A percentile compares a stretch with the other conserved stretches of the same genome.
Evolutionary conservation across 139 green algal genomes (phyloP).

Genomic region (Choricystis sp.): DNA sequence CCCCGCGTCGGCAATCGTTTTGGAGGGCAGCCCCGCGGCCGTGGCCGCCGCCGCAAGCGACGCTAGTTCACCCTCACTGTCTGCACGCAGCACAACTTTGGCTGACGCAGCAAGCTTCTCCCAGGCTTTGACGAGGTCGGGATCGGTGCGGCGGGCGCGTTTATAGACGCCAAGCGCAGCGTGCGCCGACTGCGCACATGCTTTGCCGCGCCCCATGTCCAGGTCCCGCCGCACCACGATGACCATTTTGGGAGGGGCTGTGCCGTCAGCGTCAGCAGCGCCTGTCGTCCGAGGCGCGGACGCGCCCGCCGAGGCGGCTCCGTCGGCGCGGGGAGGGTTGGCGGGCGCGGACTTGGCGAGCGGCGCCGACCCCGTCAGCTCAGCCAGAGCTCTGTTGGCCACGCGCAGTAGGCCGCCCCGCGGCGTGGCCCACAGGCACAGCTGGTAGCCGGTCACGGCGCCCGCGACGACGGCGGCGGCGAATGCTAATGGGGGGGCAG

Average conservation of each 20-base stretch:
- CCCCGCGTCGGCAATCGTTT: not conserved
- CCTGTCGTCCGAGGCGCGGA: no score
- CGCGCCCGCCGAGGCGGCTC: no score
- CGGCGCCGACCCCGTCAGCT: no score
- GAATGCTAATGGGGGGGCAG: no score
- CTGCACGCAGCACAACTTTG: not conserved
- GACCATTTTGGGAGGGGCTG: not conserved
- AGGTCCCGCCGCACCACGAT: not conserved
- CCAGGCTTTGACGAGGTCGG: not conserved
- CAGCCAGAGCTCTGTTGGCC: no score
- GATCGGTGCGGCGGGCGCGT: not conserved
- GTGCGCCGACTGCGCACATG: not conserved
- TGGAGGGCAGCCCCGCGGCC: not conserved
- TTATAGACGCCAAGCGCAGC: not conserved
- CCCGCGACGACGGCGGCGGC: no score
- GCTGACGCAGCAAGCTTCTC: not conserved
- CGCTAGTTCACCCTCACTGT: not conserved
- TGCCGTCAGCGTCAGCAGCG: no score
- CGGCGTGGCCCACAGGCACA: no score
- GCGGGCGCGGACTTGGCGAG: no score
- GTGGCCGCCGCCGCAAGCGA: not conserved
- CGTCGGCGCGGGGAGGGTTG: no score
- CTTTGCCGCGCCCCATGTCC: not conserved
- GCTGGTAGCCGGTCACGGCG: no score
- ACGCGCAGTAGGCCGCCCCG: no score